Conservation (phyloP, 371 early-diverging fungal genomes). For the Mortierella sp. region DNA sequence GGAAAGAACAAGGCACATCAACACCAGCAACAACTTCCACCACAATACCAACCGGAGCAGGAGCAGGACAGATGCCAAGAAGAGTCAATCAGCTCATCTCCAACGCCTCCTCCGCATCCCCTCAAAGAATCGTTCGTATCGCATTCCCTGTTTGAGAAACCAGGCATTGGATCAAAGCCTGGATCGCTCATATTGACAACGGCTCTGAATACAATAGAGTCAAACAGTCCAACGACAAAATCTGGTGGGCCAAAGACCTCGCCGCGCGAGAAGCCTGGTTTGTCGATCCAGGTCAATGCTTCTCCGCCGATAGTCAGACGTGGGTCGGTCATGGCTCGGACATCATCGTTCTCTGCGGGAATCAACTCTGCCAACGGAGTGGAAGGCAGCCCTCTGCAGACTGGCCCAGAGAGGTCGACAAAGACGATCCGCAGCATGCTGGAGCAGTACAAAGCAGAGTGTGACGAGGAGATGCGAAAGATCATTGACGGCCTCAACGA, state of each 20-base stretch:
- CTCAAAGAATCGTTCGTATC: conserved; percentile 22
- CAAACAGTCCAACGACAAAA: conserved; percentile 28
- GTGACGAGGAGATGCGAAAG: conserved; percentile 58
- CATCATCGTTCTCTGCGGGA: conserved; percentile 49
- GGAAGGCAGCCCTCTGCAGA: conserved; percentile 38
- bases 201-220: conserved; percentile 25
- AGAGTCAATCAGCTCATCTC: background rate
- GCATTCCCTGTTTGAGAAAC: conserved; percentile 41
- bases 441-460: conserved; percentile 50
- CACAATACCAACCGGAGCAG: conserved; percentile 1
- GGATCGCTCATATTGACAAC: conserved; percentile 35
- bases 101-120: background rate
- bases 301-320: conserved; percentile 42
- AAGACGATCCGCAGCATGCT: conserved; percentile 53
- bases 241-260: conserved; percentile 23
- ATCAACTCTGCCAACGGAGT: conserved; percentile 38
- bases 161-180: conserved; percentile 20
- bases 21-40: background rate
- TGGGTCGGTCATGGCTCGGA: conserved; percentile 49
- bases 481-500: conserved; percentile 81
- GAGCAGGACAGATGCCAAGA: background rate
- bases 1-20: conserved; percentile 1
- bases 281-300: conserved; percentile 47
- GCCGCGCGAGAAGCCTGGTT: conserved; percentile 48
- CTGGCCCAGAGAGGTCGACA: conserved; percentile 48